Evolutionary conservation across 768 basidiomycete genomes (phyloP).

Genomic region (Termitomyces sp.): DNA sequence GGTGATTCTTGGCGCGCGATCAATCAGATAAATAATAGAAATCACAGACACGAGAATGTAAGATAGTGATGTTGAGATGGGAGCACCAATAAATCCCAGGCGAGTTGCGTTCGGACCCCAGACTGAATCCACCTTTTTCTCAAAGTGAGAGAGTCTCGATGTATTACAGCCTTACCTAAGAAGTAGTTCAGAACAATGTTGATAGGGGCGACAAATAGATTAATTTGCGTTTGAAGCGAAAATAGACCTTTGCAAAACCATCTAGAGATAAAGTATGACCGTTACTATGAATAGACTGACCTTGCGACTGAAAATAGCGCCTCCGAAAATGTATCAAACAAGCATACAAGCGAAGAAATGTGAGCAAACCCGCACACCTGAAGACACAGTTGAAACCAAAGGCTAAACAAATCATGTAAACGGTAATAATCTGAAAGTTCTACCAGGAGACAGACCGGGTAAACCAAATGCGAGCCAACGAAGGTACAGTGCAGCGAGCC

Average conservation of each 20-base stretch:
- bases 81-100: conserved; percentile 89
- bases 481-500: conserved; percentile 69
- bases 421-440: background rate
- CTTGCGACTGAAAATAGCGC: conserved; percentile 81
- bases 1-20: conserved; percentile 57
- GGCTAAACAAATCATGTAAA: conserved; percentile 18
- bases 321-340: conserved; percentile 14
- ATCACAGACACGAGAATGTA: conserved; percentile 71
- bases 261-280: background rate
- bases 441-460: conserved; percentile 37
- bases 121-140: conserved; percentile 29
- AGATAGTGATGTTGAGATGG: conserved; percentile 79
- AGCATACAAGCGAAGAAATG: background rate
- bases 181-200: conserved; percentile 80
- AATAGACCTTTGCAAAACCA: conserved; percentile 4
- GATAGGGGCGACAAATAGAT: conserved; percentile 63
- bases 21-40: conserved; percentile 60
- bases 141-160: background rate
- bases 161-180: conserved; percentile 44
- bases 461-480: conserved; percentile 70
- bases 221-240: conserved; percentile 6
- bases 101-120: conserved; percentile 76
- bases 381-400: conserved; percentile 46
- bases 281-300: conserved; percentile 20
- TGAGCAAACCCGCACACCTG: conserved; percentile 19